phyloP scores from a whole-genome alignment of 75 land plant species.

The Ceratopteris richardii region DNA sequence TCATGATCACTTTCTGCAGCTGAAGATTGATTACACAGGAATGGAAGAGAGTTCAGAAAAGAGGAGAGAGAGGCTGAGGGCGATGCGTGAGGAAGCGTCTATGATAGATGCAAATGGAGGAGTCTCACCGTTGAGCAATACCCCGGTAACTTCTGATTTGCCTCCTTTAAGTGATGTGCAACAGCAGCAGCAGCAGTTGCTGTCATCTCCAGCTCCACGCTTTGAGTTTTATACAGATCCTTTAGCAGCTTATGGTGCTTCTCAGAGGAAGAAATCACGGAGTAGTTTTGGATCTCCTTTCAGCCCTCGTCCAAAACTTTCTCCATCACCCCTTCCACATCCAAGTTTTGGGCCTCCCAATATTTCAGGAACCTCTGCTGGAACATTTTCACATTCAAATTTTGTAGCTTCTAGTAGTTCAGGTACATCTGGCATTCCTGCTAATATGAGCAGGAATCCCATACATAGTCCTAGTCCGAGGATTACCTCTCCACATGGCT shows the following conservation, averaged over 20 bases:
- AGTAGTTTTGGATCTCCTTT: background rate
- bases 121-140: background rate
- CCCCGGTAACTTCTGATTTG: background rate
- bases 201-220: background rate
- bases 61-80: slow-evolving; percentile 4
- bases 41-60: slow-evolving; percentile 4
- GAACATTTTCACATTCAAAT: no score
- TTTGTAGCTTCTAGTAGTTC: no score
- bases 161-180: background rate
- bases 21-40: no score
- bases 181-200: background rate
- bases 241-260: background rate
- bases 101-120: background rate
- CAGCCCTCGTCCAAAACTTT: background rate
- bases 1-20: no score
- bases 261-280: background rate
- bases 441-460: no score
- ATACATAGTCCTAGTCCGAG: no score
- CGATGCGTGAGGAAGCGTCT: slow-evolving; percentile 2
- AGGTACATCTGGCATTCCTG: no score
- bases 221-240: slow-evolving; percentile 4
- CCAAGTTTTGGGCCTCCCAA: background rate
- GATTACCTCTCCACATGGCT: no score
- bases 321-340: background rate
- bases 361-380: no score